These are phyloP conservation scores for Trichoderma citrinoviride DNA, from an alignment of 2,329 filamentous ascomycete species.

Conservation along the genomic window DNA sequence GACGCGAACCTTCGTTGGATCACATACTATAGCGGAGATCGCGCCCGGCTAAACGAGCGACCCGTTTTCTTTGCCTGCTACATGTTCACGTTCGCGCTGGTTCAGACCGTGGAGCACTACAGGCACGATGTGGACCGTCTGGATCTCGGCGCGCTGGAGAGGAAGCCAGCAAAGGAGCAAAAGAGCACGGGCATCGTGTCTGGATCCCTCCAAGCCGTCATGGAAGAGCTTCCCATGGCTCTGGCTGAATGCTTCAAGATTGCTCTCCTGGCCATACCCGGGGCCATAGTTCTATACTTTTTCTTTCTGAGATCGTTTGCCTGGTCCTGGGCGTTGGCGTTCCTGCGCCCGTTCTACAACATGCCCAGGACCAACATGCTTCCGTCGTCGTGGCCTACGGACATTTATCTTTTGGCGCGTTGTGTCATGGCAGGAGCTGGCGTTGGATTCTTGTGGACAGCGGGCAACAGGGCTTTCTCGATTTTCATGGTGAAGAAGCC, in stretches of 20 bases:
- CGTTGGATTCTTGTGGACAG: conserved; percentile 71
- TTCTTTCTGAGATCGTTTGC: conserved; percentile 58
- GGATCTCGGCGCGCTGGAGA: conserved; percentile 32
- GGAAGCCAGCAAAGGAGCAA: conserved; percentile 26
- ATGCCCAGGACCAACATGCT: conserved; percentile 69
- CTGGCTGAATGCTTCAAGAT: conserved; percentile 40
- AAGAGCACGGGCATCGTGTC: conserved; percentile 29
- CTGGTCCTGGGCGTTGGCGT: conserved; percentile 68
- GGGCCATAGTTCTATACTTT: conserved; percentile 59
- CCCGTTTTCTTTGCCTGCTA: conserved; percentile 76
- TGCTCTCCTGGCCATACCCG: conserved; percentile 40
- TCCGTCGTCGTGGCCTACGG: conserved; percentile 57
- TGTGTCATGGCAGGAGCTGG: conserved; percentile 63
- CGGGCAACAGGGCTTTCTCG: conserved; percentile 74
- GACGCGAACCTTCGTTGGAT: conserved; percentile 68
- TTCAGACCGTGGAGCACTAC: conserved; percentile 70
- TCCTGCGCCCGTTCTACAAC: conserved; percentile 71
- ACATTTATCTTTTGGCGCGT: conserved; percentile 53
- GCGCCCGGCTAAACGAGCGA: conserved; percentile 78
- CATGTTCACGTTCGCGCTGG: conserved; percentile 64
- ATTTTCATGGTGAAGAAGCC: conserved; percentile 78
- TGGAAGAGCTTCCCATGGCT: conserved; percentile 41
- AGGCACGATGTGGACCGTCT: conserved; percentile 71
- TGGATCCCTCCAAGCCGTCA: conserved; percentile 37
- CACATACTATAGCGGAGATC: conserved; percentile 66